A percentile compares a stretch with the other conserved stretches of the same genome.
These are phyloP conservation scores for Pseudopithomyces chartarum DNA, from an alignment of 2,329 filamentous ascomycete genomes.

Conservation along the genomic window DNA sequence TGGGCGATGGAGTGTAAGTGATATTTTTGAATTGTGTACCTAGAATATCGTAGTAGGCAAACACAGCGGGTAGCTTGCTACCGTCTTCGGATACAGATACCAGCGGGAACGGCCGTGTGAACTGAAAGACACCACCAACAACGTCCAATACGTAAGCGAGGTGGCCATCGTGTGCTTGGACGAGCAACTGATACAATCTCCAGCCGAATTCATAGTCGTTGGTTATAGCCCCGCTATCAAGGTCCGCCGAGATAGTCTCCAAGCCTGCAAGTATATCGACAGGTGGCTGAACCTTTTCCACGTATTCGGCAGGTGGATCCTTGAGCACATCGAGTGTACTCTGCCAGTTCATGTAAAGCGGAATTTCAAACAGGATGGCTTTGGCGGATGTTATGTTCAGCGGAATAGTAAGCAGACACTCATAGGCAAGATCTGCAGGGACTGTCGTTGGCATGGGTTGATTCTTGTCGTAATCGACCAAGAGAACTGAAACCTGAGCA, in stretches of 20 bases:
- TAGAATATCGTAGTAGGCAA: slow-evolving; percentile 56
- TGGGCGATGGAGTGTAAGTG: slow-evolving; percentile 54
- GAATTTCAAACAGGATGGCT: slow-evolving; percentile 45
- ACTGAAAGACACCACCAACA: slow-evolving; percentile 57
- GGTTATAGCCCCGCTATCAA: slow-evolving; percentile 42
- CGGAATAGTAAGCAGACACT: slow-evolving; percentile 52
- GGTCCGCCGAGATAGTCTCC: slow-evolving; percentile 45
- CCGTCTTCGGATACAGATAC: slow-evolving; percentile 68
- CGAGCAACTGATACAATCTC: slow-evolving; percentile 60
- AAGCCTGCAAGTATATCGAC: slow-evolving; percentile 51
- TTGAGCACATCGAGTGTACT: slow-evolving; percentile 51
- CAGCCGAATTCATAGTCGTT: slow-evolving; percentile 53
- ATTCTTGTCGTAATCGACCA: slow-evolving; percentile 7
- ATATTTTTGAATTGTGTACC: slow-evolving; percentile 50
- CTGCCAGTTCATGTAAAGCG: slow-evolving; percentile 54
- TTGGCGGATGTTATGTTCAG: slow-evolving; percentile 50
- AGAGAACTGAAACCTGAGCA: slow-evolving; percentile 41
- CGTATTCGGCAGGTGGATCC: slow-evolving; percentile 53
- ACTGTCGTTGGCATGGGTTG: slow-evolving; percentile 30
- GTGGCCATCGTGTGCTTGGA: slow-evolving; percentile 68
- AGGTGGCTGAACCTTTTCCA: slow-evolving; percentile 50
- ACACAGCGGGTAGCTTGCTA: slow-evolving; percentile 62
- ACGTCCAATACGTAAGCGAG: slow-evolving; percentile 61
- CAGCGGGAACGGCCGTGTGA: slow-evolving; percentile 53
- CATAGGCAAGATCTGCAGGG: slow-evolving; percentile 50